Evolutionary conservation across 768 basidiomycete genomes (phyloP), one percentile per base, ranked within the genome.

Genomic region (Tricholoma sp.): DNA sequence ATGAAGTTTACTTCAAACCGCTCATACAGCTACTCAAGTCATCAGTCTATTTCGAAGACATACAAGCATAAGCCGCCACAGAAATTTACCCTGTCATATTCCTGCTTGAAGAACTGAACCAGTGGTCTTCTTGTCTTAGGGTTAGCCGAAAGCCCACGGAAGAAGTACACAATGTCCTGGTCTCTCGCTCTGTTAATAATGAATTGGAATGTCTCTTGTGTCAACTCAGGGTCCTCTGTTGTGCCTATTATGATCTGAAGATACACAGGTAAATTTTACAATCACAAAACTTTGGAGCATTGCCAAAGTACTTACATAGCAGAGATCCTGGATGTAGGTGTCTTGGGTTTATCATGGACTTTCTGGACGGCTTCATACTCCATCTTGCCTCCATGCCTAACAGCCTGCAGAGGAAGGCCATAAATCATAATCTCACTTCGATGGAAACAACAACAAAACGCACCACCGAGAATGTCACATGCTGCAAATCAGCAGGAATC

Each of bases 401-500:
- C 88, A 53, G 86, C 86, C 84, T 89, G 59, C 32, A 49, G 43
- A 37, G 31, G 8, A 46, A 21, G 41, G 37, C 24, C 65, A 54
- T 31, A 55, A 39, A 54, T 35, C 18, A 51, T 19, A 35, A 53
- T 37, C 52, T 29, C 24, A 45, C 16, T 21, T 29, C 18, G 32
- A 18, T 18, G 39, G 22, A 32, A 32, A n/a, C 45, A 11, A 63
- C 4, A 37, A 29, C 24, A 52, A 22, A n/a, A 66, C 81, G 14
- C 61, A 88, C 87, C 52, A 72, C 76, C 27, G 67, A 63, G 69
- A 78, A 86, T 41, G 83, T 82, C 41, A 78, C 71, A 27, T 75
- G 65, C 62, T 88, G 80, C 47, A 98, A 72, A 72, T 98, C 95
- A 24, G 84, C 80, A 6, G 92, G 91, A 61, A 98, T 91, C 54